phyloP scores from a whole-genome alignment of 225 moss, liverwort and hornwort species.

The Sphagnum contortum region DNA sequence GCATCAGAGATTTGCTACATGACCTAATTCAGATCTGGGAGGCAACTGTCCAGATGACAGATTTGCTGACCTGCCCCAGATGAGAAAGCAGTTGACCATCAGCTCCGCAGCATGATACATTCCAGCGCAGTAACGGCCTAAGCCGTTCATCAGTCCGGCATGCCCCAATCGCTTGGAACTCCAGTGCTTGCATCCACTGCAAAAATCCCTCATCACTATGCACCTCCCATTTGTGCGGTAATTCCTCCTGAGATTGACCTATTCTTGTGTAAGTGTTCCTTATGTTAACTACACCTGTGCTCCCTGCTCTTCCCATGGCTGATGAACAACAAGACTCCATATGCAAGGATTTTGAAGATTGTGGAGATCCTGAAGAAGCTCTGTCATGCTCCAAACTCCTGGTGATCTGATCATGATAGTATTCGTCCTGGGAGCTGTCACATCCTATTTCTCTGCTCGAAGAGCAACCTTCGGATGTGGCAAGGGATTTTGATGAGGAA shows the following conservation, averaged over 20 bases:
- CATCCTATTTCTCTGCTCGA: too few species aligned
- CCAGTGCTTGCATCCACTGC: constrained; percentile 39
- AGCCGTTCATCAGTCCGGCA: constrained; percentile 39
- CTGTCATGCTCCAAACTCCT: too few species aligned
- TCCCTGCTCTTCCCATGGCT: constrained; percentile 12
- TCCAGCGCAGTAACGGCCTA: constrained; percentile 32
- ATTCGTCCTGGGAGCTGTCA: too few species aligned
- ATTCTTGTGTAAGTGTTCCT: constrained; percentile 2
- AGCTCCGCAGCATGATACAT: constrained; percentile 36
- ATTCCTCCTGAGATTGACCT: not conserved
- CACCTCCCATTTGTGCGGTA: constrained; percentile 4
- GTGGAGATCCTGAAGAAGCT: too few species aligned
- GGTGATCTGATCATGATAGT: too few species aligned
- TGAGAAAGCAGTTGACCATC: constrained; percentile 39
- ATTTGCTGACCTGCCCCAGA: constrained; percentile 29
- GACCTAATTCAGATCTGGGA: too few species aligned
- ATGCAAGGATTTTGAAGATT: too few species aligned
- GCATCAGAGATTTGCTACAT: too few species aligned
- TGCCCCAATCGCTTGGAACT: constrained; percentile 34
- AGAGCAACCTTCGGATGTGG: too few species aligned
- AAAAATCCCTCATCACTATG: constrained; percentile 13
- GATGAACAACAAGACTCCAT: constrained; percentile 1
- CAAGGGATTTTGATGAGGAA: too few species aligned
- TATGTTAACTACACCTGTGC: constrained; percentile 9
- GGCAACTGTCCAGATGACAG: too few species aligned